phyloP scores from a whole-genome alignment of 2,329 filamentous ascomycete species.

The Alternaria solani region DNA sequence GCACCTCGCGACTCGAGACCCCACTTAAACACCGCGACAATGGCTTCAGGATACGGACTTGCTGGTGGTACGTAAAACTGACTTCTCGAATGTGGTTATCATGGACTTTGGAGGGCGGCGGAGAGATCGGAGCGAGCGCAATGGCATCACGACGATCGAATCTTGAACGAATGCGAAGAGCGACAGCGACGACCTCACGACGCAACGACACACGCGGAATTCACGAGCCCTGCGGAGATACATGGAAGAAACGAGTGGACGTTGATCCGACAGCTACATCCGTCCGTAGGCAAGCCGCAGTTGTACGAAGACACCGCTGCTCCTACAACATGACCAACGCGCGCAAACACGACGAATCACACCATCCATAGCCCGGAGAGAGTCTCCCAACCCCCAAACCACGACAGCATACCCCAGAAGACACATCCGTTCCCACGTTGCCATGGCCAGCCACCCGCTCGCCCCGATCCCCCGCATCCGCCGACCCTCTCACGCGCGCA shows the following conservation, averaged over 20 bases:
- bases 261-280: too few species aligned
- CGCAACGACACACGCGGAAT: neutral
- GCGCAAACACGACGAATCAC: neutral
- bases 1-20: conserved; percentile 20
- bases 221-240: neutral
- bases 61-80: conserved; percentile 70
- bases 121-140: conserved; percentile 20
- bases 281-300: neutral
- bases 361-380: neutral
- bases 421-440: fast-evolving
- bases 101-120: conserved; percentile 16
- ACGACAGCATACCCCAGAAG: neutral
- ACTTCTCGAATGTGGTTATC: neutral
- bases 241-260: fast-evolving
- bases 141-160: conserved; percentile 29
- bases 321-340: neutral
- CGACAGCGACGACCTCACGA: conserved; percentile 2
- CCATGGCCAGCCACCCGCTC: too few species aligned
- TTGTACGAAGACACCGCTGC: neutral
- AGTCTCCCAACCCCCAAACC: too few species aligned
- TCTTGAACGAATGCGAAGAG: conserved; percentile 12
- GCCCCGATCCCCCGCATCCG: neutral
- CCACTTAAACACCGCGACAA: conserved; percentile 55
- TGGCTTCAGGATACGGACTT: conserved; percentile 86
- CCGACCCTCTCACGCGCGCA: too few species aligned